A percentile compares a stretch with the other conserved stretches of the same genome.
Evolutionary conservation across 129 eudicot species (phyloP).

Genomic region (Lonicera japonica): DNA sequence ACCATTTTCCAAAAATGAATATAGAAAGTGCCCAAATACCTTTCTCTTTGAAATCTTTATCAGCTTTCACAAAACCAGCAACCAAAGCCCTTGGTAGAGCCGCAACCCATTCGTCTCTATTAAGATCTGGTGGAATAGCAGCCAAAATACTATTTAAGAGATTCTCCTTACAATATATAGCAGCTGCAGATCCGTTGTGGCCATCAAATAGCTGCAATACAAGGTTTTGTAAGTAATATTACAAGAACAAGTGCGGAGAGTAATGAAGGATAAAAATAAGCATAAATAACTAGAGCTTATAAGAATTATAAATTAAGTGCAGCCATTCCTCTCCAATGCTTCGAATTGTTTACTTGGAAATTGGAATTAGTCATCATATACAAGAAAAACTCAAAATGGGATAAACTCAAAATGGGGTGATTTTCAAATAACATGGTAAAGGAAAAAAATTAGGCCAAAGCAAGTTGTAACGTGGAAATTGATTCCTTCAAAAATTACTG

Average conservation of each 20-base stretch:
- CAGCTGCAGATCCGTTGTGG: constrained; percentile 94
- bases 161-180: constrained; percentile 88
- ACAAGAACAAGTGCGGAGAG: neutral
- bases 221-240: constrained; percentile 6
- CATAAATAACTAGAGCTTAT: too few relatives aligned
- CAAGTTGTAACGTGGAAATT: too few relatives aligned
- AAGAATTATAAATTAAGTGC: neutral
- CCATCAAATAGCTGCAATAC: constrained; percentile 89
- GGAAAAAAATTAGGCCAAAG: too few relatives aligned
- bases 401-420: too few relatives aligned
- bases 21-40: constrained; percentile 33
- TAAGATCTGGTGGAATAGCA: constrained; percentile 84
- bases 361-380: too few relatives aligned
- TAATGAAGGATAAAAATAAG: neutral
- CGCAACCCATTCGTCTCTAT: constrained; percentile 84
- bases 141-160: constrained; percentile 67
- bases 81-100: constrained; percentile 95
- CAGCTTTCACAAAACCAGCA: constrained; percentile 94
- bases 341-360: neutral
- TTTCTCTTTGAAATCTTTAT: constrained; percentile 87
- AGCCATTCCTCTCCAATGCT: neutral
- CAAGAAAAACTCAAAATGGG: too few relatives aligned
- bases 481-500: neutral
- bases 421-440: too few relatives aligned
- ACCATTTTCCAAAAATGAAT: neutral